Evolutionary conservation across 1,284 basidiomycete species (phyloP), one percentile per base, ranked within the genome.

Genomic region (Farysia itapuensis): DNA sequence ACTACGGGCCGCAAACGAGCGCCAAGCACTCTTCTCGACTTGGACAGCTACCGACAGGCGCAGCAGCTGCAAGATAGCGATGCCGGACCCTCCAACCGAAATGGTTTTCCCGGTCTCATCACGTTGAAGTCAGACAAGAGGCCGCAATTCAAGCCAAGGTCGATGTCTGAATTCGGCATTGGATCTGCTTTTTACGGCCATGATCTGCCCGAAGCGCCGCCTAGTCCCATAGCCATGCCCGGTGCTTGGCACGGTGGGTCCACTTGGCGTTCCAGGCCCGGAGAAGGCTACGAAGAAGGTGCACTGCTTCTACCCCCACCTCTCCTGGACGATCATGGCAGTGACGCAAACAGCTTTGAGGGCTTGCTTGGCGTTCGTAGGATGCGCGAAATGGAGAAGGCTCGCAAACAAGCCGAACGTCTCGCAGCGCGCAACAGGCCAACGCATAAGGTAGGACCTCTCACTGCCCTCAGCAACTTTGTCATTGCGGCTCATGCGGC

Each of bases 401-500:
- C 49, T 2, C 44, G 54, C 28, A 66, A 70, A 43, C 44, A 64
- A 21, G 40, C 70, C 1, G 68, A 74, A 30, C 40, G 46, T n/a
- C 46, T 71, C 1, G 51, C 44, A 3, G 65, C 64, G 21, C 60
- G 68, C 19, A 73, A 75, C 35, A 53, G 72, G 14, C 73, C 73
- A 1, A 51, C 67, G 9, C 69, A 73, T 52, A 70, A 74, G 25
- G 67, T 66, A 0, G 73, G 69, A 9, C 46, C 64, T 19, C 42
- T 74, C 9, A 70, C 66, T 1, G 73, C 73, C 0, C 46, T 75
- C 33, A 42, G 48, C 44, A 73, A 75, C 36, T 75, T 75, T 47
- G 70, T 75, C 22, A 65, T 56, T 13, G 71, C 73, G 13, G 73
- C 73, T 4, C 64, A 74, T 35, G 72, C 73, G 3, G 69, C 70